Evolutionary conservation across 1,284 basidiomycete genomes (phyloP).

Genomic region (Heterobasidion irregulare): DNA sequence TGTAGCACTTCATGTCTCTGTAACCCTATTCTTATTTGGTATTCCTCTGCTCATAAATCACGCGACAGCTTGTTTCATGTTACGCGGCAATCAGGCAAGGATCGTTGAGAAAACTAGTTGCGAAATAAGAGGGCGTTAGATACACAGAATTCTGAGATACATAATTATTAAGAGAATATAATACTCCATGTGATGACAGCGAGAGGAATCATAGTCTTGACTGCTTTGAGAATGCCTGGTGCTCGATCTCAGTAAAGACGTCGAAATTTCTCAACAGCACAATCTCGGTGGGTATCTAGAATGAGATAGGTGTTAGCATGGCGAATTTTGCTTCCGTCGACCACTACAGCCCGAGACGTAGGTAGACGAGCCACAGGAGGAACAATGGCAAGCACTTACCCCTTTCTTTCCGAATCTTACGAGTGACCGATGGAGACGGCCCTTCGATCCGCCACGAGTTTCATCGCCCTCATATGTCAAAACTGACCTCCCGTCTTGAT

Average conservation of each 20-base stretch:
- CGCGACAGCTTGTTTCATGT: too few relatives aligned
- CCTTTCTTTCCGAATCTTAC: slow-evolving; percentile 24
- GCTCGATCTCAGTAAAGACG: slow-evolving; percentile 39
- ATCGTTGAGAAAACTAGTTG: too few relatives aligned
- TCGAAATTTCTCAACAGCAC: slow-evolving; percentile 44
- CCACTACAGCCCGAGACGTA: neutral
- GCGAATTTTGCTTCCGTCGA: neutral
- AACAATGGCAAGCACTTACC: slow-evolving; percentile 4
- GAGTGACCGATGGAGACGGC: slow-evolving; percentile 46
- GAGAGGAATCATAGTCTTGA: neutral
- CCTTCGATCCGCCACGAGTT: slow-evolving; percentile 47
- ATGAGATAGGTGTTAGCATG: neutral
- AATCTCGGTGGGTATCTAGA: slow-evolving; percentile 18
- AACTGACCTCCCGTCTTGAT: slow-evolving; percentile 34
- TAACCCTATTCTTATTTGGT: neutral
- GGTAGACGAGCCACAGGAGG: neutral
- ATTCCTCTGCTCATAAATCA: too few relatives aligned
- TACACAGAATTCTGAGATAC: too few relatives aligned
- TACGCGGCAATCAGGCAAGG: too few relatives aligned
- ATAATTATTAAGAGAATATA: too few relatives aligned
- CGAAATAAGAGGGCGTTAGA: too few relatives aligned
- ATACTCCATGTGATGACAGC: neutral
- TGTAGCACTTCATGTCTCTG: neutral
- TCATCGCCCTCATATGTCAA: slow-evolving; percentile 66
- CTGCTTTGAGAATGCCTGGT: neutral